These are phyloP conservation scores for Tylopilus rubrobrunneus DNA, from an alignment of 768 basidiomycete species.

Conservation along the genomic window DNA sequence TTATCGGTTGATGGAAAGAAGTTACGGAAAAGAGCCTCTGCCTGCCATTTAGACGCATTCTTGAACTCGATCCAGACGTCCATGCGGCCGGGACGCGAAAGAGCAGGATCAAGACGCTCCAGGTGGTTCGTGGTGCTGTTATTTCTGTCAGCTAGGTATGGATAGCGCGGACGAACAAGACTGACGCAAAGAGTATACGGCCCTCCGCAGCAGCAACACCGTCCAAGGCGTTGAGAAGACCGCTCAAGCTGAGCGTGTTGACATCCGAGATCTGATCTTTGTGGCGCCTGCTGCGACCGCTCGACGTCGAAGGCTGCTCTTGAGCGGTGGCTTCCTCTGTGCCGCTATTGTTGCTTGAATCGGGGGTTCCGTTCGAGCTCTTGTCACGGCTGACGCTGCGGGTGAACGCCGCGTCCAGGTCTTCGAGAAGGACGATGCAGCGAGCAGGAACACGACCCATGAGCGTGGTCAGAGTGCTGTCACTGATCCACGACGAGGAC, in stretches of 20 bases:
- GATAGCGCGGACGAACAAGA: conserved; percentile 14
- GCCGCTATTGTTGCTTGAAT: conserved; percentile 31
- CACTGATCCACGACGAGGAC: conserved; percentile 83
- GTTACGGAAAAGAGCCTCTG: conserved; percentile 82
- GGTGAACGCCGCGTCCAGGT: conserved; percentile 86
- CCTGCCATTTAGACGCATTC: conserved; percentile 81
- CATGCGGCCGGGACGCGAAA: conserved; percentile 89
- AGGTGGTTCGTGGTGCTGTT: conserved; percentile 83
- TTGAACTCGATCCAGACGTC: conserved; percentile 93
- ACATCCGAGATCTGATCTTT: conserved; percentile 67
- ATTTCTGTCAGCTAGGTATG: not conserved
- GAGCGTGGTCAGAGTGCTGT: conserved; percentile 78
- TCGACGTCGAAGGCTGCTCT: conserved; percentile 27
- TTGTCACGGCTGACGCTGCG: conserved; percentile 68
- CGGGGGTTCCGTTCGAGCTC: conserved; percentile 43
- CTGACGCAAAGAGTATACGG: conserved; percentile 84
- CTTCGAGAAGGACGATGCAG: conserved; percentile 85
- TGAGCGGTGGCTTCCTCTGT: conserved; percentile 27
- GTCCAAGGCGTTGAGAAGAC: conserved; percentile 80
- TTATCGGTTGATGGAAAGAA: conserved; percentile 80
- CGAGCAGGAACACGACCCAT: conserved; percentile 85
- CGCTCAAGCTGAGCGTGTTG: conserved; percentile 78
- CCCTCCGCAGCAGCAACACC: conserved; percentile 87
- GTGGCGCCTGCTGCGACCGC: conserved; percentile 43
- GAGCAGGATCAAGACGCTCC: conserved; percentile 85